phyloP scores from a whole-genome alignment of 805 yeast species.

The Sungouiella thailandica region DNA sequence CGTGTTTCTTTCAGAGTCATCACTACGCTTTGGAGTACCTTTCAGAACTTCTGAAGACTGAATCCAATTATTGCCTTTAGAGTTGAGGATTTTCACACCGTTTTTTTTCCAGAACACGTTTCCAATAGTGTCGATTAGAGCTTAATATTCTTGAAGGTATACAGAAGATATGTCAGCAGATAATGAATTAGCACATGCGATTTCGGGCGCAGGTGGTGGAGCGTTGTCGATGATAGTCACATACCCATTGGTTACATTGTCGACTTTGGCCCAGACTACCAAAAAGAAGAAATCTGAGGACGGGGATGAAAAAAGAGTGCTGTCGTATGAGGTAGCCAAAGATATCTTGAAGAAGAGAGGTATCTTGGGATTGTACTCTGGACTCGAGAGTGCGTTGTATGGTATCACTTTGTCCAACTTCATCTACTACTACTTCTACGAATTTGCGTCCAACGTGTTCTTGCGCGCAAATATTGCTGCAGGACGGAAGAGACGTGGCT shows the following conservation, averaged over 20 bases:
- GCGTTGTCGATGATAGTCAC: slow-evolving; percentile 82
- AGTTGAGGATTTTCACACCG: too few relatives aligned
- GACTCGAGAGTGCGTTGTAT: slow-evolving; percentile 79
- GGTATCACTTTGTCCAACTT: slow-evolving; percentile 87
- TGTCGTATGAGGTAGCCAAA: slow-evolving; percentile 25
- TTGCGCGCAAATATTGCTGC: slow-evolving; percentile 29
- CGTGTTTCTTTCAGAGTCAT: too few relatives aligned
- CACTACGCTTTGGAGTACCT: too few relatives aligned
- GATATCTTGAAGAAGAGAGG: slow-evolving; percentile 57
- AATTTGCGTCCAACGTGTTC: slow-evolving; percentile 52
- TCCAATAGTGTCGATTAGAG: too few relatives aligned
- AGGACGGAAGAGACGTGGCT: slow-evolving; percentile 29
- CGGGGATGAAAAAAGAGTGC: slow-evolving; percentile 10
- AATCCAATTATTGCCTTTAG: too few relatives aligned
- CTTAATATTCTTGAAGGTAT: too few relatives aligned
- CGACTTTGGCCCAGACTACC: slow-evolving; percentile 84
- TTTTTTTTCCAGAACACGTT: too few relatives aligned
- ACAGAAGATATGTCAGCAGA: not conserved
- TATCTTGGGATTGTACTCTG: slow-evolving; percentile 67
- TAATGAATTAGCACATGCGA: slow-evolving; percentile 70
- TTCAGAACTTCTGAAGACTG: too few relatives aligned
- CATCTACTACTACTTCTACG: slow-evolving; percentile 88
- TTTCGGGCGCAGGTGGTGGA: slow-evolving; percentile 93
- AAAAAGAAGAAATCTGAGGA: slow-evolving; percentile 20
- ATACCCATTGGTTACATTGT: slow-evolving; percentile 81